These are phyloP conservation scores for Rhizophagus clarus DNA, from an alignment of 192 early-diverging fungal genomes.

Conservation along the genomic window DNA sequence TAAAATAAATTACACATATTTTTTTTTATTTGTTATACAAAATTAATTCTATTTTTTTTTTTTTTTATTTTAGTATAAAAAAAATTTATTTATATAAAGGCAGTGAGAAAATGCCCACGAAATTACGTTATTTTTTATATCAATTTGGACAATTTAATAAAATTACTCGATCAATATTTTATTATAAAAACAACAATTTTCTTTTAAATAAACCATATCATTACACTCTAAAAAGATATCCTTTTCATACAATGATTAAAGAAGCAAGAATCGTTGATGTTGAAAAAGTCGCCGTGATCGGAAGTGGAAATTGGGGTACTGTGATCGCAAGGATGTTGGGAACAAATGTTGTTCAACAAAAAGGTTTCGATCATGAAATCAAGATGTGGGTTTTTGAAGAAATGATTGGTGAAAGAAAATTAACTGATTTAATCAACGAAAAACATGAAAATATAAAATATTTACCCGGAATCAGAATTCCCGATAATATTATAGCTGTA, in stretches of 20 bases:
- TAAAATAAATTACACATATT: too few species aligned
- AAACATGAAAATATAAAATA: conserved; percentile 91
- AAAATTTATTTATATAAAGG: too few species aligned
- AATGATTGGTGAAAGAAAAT: conserved; percentile 73
- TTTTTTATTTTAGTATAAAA: too few species aligned
- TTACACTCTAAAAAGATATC: background rate
- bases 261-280: background rate
- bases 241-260: background rate
- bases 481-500: conserved; percentile 83
- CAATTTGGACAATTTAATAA: too few species aligned
- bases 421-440: conserved; percentile 95
- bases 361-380: conserved; percentile 76
- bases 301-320: conserved; percentile 60
- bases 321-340: conserved; percentile 93
- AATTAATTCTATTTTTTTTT: too few species aligned
- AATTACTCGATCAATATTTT: too few species aligned
- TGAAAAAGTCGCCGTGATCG: background rate
- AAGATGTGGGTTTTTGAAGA: conserved; percentile 98
- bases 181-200: background rate
- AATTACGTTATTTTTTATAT: too few species aligned
- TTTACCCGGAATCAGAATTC: conserved; percentile 83
- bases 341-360: conserved; percentile 70
- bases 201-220: background rate
- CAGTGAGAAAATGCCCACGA: too few species aligned
- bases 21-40: too few species aligned